These are phyloP conservation scores for Endothia cerciana DNA, from an alignment of 2,329 filamentous ascomycete genomes.

Conservation along the genomic window DNA sequence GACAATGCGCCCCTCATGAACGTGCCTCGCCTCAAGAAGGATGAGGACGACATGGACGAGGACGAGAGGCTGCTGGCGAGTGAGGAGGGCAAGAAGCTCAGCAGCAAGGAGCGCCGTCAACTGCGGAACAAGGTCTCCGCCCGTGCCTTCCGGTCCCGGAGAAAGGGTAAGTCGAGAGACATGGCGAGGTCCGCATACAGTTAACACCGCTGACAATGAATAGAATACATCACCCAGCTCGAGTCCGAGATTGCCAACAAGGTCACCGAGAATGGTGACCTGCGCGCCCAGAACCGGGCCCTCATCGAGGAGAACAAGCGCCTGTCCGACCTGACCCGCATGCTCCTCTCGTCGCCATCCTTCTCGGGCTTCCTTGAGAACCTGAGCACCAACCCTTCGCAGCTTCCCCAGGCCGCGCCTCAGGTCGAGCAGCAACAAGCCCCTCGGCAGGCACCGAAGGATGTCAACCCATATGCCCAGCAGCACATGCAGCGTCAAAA, in stretches of 20 bases:
- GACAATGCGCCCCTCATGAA: slow-evolving; percentile 58
- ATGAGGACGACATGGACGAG: slow-evolving; percentile 98
- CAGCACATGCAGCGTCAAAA: slow-evolving; percentile 64
- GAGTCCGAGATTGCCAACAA: slow-evolving; percentile 86
- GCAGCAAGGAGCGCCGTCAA: slow-evolving; percentile 94
- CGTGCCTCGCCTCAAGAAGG: slow-evolving; percentile 79
- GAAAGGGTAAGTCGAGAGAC: slow-evolving; percentile 76
- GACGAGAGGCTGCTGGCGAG: slow-evolving; percentile 88
- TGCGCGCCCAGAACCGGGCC: slow-evolving; percentile 79
- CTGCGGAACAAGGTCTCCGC: slow-evolving; percentile 99
- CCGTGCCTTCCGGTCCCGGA: slow-evolving; percentile 93
- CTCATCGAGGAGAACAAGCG: slow-evolving; percentile 86
- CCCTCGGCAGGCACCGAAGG: slow-evolving; percentile 61
- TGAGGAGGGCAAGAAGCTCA: slow-evolving; percentile 98
- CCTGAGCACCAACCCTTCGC: slow-evolving; percentile 63
- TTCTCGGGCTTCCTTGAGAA: slow-evolving; percentile 82
- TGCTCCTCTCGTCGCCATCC: slow-evolving; percentile 78
- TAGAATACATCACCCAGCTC: slow-evolving; percentile 96
- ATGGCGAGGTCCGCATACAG: neutral
- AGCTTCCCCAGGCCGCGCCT: slow-evolving; percentile 43
- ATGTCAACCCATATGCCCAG: slow-evolving; percentile 65
- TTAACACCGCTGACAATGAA: slow-evolving; percentile 51
- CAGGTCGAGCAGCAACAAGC: slow-evolving; percentile 42
- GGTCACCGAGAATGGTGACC: slow-evolving; percentile 79
- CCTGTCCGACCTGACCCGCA: slow-evolving; percentile 75